phyloP scores from a whole-genome alignment of 2,329 filamentous ascomycete species.

The Botrytis pseudocinerea region DNA sequence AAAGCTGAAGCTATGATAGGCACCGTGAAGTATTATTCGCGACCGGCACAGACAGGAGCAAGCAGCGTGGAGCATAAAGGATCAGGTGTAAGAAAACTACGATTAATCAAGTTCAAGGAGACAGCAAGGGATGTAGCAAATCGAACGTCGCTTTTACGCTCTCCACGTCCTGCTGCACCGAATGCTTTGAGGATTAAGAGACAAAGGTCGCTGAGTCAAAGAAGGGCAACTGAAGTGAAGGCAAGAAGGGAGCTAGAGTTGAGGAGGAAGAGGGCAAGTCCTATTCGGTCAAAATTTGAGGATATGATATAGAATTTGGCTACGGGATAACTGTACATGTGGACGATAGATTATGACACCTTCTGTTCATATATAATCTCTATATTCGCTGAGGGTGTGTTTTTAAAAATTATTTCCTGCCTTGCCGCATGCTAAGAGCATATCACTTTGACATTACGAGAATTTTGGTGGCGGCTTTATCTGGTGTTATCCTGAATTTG shows the following conservation, averaged over 20 bases:
- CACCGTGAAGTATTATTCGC: not conserved
- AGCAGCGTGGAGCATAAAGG: not conserved
- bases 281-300: constrained; percentile 4
- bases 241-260: not conserved
- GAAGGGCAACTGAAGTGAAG: too few relatives aligned
- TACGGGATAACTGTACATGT: not conserved
- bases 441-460: not conserved
- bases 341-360: too few relatives aligned
- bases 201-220: too few relatives aligned
- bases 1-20: not conserved
- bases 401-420: not conserved
- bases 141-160: not conserved
- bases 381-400: not conserved
- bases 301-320: not conserved
- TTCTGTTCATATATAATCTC: not conserved
- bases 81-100: not conserved
- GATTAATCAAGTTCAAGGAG: not conserved
- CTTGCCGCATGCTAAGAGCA: too few relatives aligned
- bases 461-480: not conserved
- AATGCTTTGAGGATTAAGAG: not conserved
- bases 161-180: not conserved
- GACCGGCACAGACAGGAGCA: not conserved
- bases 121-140: not conserved
- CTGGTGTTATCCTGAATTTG: not conserved
- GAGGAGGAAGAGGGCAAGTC: not conserved